Evolutionary conservation across 345 rosid species (phyloP), one percentile per base, ranked within the genome.

Genomic region (Cardamine occulta): DNA sequence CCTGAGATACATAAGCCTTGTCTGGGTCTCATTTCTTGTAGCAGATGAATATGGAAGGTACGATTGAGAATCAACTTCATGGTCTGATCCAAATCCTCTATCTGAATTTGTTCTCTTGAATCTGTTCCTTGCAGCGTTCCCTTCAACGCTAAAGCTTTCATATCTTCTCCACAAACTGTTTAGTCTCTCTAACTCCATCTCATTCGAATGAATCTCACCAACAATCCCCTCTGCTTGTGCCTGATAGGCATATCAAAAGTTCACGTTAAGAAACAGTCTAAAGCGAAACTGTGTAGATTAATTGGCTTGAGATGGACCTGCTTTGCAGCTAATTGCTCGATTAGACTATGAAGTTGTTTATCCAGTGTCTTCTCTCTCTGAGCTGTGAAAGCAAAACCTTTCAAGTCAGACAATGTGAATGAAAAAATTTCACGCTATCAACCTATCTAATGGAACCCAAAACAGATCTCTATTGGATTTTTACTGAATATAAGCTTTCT

Each of bases 281-380:
- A 67, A 71, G n/a, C 23, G 19, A 44, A 40, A 65, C 4, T 42
- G 19, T 17, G 57, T 28, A 31, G 34, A 47, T 24, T 42, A 13
- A 67, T 28, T 71, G 79, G 64, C 44, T 51, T 57, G 68, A 51
- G 18, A 68, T 51, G 44, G 47, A 95, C 99, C 92, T 95, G 97
- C 70, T 95, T 92, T 63, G 80, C 85, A 59, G 88, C 97, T 74
- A 90, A 84, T 85, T 95, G 99, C 85, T 95, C 97, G 62, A 95
- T 86, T 61, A 87, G 81, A 81, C 90, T 86, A 57, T 91, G 97
- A 65, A 91, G 95, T 78, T 91, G 99, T 83, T 88, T 91, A 68
- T 94, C 92, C 81, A 94, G 78, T 77, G 83, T 84, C 86, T 94
- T 91, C 82, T 91, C 97, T 81, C 97, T 90, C 74, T 95, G 97